Evolutionary conservation across 2,329 filamentous ascomycete genomes (phyloP), one percentile per base, ranked within the genome.

Genomic region (Nannizzia gypsea): DNA sequence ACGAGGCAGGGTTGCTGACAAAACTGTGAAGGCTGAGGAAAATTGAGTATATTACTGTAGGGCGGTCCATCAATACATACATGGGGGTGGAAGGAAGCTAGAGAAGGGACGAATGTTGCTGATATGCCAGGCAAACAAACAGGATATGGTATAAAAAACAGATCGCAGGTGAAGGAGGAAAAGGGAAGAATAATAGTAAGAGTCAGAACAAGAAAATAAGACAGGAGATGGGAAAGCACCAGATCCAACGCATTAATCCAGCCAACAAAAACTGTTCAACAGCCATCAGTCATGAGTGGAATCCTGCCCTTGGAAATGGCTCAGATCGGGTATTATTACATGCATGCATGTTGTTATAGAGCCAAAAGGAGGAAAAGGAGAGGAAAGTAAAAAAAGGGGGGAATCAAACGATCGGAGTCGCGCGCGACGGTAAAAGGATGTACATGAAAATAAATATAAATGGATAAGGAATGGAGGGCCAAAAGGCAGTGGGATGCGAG

Each of bases 201-300:
- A 36, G 9, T n/a, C n/a, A n/a, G 31, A 34, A 34, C 11, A 52
- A 52, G 22, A 31, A n/a, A 34, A 15, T 15, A 26, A 54, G 6
- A 17, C 11, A 31, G 11, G 15, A 17, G 11, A 15, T 31, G 13
- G 48, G 15, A 54, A 26, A n/a, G 46, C 22, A 26, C 46, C 46
- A 31, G 5, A 34, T 54, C 48, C 28, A 54, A 54, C 48, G n/a
- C 48, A 54, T 34, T n/a, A 34, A 54, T 54, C 48, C 48, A 54
- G 26, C 48, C 48, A 54, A 54, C 48, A 54, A 48, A 42, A 31
- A 54, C 48, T 54, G 48, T 26, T 54, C 48, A 54, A 54, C 48
- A 54, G 48, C 48, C 48, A 54, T 54, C 17, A 54, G 34, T 54
- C 48, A 54, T 54, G 48, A 54, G n/a, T 54, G 48, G 48, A 54